phyloP scores from a whole-genome alignment of 2,329 filamentous ascomycete genomes.

The Dryadomyces quercivorus region DNA sequence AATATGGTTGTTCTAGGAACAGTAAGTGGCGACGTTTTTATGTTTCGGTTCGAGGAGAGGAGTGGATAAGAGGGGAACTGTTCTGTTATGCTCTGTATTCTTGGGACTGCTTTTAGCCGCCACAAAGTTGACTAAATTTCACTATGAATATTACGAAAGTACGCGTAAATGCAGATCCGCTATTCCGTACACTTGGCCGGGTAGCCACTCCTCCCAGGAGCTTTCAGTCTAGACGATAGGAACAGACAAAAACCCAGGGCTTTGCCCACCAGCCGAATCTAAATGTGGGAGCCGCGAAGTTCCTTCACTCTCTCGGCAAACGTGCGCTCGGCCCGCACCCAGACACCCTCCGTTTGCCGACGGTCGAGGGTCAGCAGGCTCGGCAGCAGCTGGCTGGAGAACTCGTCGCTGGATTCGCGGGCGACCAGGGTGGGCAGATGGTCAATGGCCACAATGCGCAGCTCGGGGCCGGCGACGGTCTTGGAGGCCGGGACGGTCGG shows the following conservation, averaged over 20 bases:
- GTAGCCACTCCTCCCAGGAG: too few species aligned
- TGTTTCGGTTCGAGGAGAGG: neutral
- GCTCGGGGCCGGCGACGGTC: conserved; percentile 32
- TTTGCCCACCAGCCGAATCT: too few species aligned
- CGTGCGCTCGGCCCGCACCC: conserved; percentile 57
- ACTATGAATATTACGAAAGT: too few species aligned
- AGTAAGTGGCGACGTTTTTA: neutral
- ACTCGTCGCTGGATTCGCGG: conserved; percentile 73
- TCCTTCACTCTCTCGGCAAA: neutral
- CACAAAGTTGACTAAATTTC: too few species aligned
- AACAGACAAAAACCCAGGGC: too few species aligned
- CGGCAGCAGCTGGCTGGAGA: conserved; percentile 66
- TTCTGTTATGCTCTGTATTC: too few species aligned
- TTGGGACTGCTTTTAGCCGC: too few species aligned
- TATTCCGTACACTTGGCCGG: too few species aligned
- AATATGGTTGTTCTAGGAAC: neutral
- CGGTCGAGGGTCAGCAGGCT: conserved; percentile 68
- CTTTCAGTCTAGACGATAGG: too few species aligned
- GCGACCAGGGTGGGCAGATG: conserved; percentile 75
- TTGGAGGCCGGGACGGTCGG: conserved; percentile 64
- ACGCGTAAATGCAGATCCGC: too few species aligned
- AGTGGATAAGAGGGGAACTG: too few species aligned
- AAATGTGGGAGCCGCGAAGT: too few species aligned
- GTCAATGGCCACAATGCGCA: conserved; percentile 80
- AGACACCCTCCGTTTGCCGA: conserved; percentile 61